Evolutionary conservation across 2,329 filamentous ascomycete species (phyloP), one percentile per base, ranked within the genome.

Genomic region (Parascedosporium putredinis): DNA sequence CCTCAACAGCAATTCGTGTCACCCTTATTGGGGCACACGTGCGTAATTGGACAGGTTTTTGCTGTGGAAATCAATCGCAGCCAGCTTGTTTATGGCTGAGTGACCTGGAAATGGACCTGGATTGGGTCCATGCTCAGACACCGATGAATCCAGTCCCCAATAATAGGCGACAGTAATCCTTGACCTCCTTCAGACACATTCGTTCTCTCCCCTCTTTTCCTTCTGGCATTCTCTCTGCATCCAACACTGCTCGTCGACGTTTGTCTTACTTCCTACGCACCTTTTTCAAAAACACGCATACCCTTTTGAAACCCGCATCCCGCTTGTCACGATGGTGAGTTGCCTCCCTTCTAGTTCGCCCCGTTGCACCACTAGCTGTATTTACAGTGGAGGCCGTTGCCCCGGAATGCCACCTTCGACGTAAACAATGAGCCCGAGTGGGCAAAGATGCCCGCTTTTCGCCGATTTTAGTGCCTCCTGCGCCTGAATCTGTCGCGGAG

Each of bases 391-490:
- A 7, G 38, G 16, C 38, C 23, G 38, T 42, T 42, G 38, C 38
- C 38, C 38, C 16, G 38, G 23, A 9, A 16, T 42, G 10, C 38
- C 38, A 42, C 38, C 20, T 10, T 42, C 38, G 18, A 42, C 38
- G 38, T 42, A 42, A 42, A 42, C 38, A 42, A 42, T 42, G n/a
- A 42, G 16, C 12, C 38, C 23, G 20, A 42, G 38, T 42, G 38
- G 38, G 38, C 38, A 20, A 42, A 42, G 20, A 42, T 42, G 38
- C 38, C 38, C 38, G 23, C 43, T 31, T 31, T 45, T 45, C 27
- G 7, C 43, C 25, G 29, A 31, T 49, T 43, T 27, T 38, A 31
- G 24, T 49, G 33, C 33, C 47, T 49, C 34, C 27, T 42, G 33
- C 23, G 20, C 38, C 34, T 42, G 38, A 42, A 22, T 42, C 38